Base-by-base conservation (phyloP, 345 rosid genomes). In the Pugionium cornutum region DNA sequence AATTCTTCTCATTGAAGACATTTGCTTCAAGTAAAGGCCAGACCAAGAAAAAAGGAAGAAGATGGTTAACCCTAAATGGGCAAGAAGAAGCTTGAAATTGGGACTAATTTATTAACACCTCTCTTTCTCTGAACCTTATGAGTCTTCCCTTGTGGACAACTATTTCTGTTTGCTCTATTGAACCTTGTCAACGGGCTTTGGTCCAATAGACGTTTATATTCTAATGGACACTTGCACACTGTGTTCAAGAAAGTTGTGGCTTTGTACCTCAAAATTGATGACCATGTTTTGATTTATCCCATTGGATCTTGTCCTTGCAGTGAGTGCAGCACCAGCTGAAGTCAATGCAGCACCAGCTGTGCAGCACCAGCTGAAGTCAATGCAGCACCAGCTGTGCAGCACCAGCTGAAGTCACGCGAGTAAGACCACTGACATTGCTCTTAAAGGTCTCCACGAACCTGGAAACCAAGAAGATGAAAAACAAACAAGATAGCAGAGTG, bases 1-100 rank as follows among this genome's bases (percentile, higher is more conserved):
- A 0, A 70, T 70, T 70, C 49, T 70, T 42, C 76, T 72, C 4
- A 72, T 72, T 49, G 76, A 72, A 58, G 76, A 72, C 36, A 72
- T 64, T 55, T 29, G 76, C 65, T 6, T 72, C 67, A 48, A 39
- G 47, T 40, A 64, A 32, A 58, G 53, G 65, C n/a, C n/a, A 39
- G 41, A 46, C 43, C 6, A 72, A 18, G 18, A 18, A 18, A 18
- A 18, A 18, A 18, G 18, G 18, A 18, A 18, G 18, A 18, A 18
- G 18, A 18, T 18, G 18, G 18, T 18, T 18, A 18, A 18, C 18
- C 18, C 18, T 18, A 18, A 18, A 18, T 18, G 18, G 18, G 18
- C 18, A 18, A 18, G 18, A 18, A 18, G 18, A 18, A 18, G 18
- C 0, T 18, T 18, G 18, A 18, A 18, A 18, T 18, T 18, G 18